These are phyloP conservation scores for Durotheca rogersii DNA, from an alignment of 495 filamentous ascomycete species.

Conservation along the genomic window DNA sequence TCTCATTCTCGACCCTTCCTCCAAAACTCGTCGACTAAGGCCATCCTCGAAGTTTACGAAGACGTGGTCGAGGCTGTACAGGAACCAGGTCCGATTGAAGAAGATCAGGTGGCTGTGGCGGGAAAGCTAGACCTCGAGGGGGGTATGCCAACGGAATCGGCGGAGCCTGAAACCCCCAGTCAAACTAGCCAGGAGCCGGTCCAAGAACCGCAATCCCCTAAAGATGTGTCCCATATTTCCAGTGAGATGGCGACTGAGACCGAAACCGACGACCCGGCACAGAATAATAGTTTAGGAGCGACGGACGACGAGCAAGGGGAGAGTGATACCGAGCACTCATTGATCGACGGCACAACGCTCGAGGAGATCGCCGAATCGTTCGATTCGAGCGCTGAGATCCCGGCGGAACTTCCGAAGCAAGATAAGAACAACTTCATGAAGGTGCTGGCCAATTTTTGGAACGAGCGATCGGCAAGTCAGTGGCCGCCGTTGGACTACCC, in stretches of 20 bases:
- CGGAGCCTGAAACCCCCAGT: conserved; percentile 26
- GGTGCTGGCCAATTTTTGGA: conserved; percentile 96
- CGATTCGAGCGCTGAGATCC: conserved; percentile 62
- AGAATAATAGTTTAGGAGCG: conserved; percentile 45
- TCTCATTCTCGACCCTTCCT: conserved; percentile 75
- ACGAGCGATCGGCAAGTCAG: conserved; percentile 91
- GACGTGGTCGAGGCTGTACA: conserved; percentile 91
- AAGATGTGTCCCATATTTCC: conserved; percentile 8
- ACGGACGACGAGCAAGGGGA: conserved; percentile 69
- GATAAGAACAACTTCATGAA: conserved; percentile 90
- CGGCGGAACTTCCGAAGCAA: conserved; percentile 81
- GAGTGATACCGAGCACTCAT: conserved; percentile 68
- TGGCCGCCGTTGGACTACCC: conserved; percentile 97
- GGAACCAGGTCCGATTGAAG: conserved; percentile 73
- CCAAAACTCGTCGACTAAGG: conserved; percentile 87
- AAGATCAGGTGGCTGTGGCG: conserved; percentile 44
- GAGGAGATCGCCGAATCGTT: conserved; percentile 62
- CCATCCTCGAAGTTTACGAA: conserved; percentile 92
- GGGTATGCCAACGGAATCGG: conserved; percentile 34
- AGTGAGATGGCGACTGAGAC: conserved; percentile 48
- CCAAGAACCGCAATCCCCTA: conserved; percentile 2
- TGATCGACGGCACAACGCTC: conserved; percentile 58
- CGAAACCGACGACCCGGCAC: conserved; percentile 52
- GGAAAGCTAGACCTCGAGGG: conserved; percentile 36
- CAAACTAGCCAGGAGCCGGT: conserved; percentile 4